phyloP scores from a whole-genome alignment of 1,284 basidiomycete genomes.

The Leccinum pachyderme region DNA sequence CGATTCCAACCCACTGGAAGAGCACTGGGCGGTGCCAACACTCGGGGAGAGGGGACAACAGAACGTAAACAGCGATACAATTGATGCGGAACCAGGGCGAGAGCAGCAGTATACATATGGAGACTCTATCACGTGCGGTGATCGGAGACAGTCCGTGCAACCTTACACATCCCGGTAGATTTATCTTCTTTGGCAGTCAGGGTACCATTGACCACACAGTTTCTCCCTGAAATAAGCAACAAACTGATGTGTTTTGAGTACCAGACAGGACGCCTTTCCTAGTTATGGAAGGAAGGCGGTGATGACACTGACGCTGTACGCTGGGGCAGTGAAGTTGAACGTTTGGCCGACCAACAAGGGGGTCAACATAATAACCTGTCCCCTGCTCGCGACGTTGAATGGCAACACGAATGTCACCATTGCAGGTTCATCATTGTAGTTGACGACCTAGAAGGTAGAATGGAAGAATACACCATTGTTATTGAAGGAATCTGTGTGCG shows the following conservation, averaged over 20 bases:
- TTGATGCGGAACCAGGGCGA: too few species aligned
- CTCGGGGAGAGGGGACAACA: too few species aligned
- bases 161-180: too few species aligned
- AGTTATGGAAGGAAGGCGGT: conserved; percentile 2
- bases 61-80: too few species aligned
- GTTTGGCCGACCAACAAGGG: conserved; percentile 45
- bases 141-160: too few species aligned
- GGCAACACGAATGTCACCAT: conserved; percentile 53
- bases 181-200: not conserved
- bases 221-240: not conserved
- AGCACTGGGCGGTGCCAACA: too few species aligned
- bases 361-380: conserved; percentile 45
- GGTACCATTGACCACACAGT: not conserved
- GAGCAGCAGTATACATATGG: too few species aligned
- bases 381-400: conserved; percentile 46
- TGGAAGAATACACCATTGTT: not conserved
- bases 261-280: not conserved
- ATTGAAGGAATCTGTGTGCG: not conserved
- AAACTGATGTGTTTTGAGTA: not conserved
- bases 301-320: conserved; percentile 57
- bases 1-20: too few species aligned
- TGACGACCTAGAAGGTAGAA: conserved; percentile 46
- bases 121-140: too few species aligned
- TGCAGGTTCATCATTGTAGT: conserved; percentile 42
- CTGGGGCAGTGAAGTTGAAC: conserved; percentile 58